phyloP scores from a whole-genome alignment of 2,329 filamentous ascomycete species.

The Thielaviopsis musarum region DNA sequence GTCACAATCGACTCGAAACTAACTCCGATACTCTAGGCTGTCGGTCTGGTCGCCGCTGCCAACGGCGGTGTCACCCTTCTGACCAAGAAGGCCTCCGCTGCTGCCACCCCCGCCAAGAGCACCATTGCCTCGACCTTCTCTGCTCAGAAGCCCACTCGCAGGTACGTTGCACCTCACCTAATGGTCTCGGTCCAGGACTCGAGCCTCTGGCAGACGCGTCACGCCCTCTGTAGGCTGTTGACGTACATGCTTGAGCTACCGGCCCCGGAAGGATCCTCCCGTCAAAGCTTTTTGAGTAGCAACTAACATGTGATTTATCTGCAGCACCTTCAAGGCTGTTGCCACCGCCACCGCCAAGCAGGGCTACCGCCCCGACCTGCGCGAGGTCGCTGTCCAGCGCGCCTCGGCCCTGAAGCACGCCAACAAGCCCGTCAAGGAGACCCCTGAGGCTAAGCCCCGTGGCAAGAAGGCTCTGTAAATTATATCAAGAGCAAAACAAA shows the following conservation, averaged over 20 bases:
- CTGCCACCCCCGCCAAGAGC: conserved; percentile 56
- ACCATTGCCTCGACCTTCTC: conserved; percentile 51
- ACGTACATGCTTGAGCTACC: background rate
- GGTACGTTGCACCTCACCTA: conserved; percentile 22
- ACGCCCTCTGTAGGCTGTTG: background rate
- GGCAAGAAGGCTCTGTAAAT: conserved; percentile 48
- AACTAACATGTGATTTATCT: conserved; percentile 1
- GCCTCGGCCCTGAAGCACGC: conserved; percentile 70
- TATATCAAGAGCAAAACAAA: background rate
- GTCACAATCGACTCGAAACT: background rate
- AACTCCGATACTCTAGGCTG: conserved; percentile 38
- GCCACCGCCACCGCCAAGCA: conserved; percentile 68
- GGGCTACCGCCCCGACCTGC: conserved; percentile 70
- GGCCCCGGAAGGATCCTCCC: background rate
- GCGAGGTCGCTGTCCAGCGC: conserved; percentile 64
- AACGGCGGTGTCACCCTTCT: conserved; percentile 66
- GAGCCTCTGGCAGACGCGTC: no score
- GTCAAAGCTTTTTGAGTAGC: background rate
- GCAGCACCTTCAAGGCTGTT: conserved; percentile 75
- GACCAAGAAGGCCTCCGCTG: conserved; percentile 65
- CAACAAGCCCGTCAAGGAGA: conserved; percentile 63
- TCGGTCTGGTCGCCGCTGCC: conserved; percentile 60
- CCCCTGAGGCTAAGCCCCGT: conserved; percentile 56
- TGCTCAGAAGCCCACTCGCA: conserved; percentile 58
- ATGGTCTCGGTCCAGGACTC: no score